These are phyloP conservation scores for Fragilaria radians DNA, from an alignment of 108 stramenopile genomes.

Conservation along the genomic window DNA sequence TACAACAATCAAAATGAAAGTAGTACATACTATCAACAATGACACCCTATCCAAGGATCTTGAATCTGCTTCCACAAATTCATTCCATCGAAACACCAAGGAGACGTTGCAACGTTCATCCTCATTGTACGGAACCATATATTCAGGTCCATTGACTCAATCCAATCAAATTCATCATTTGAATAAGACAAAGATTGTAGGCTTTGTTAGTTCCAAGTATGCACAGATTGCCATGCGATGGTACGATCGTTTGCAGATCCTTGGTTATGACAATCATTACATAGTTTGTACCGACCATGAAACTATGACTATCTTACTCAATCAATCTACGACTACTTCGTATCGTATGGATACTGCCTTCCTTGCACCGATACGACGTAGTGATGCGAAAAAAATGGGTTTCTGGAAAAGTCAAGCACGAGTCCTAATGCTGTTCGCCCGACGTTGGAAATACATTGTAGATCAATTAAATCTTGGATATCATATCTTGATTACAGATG, in stretches of 20 bases:
- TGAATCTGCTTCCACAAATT: too few relatives aligned
- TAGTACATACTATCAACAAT: too few relatives aligned
- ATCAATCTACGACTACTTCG: conserved; percentile 8
- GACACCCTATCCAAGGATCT: too few relatives aligned
- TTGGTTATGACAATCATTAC: conserved; percentile 21
- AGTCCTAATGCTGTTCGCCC: conserved; percentile 15
- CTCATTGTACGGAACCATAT: too few relatives aligned
- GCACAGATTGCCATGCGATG: conserved; percentile 24
- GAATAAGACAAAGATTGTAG: conserved; percentile 27
- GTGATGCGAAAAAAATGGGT: not conserved
- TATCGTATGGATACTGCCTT: conserved; percentile 2
- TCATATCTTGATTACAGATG: conserved; percentile 37
- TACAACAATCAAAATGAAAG: too few relatives aligned
- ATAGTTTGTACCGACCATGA: conserved; percentile 14
- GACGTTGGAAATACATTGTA: conserved; percentile 27
- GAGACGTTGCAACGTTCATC: too few relatives aligned
- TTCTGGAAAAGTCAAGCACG: too few relatives aligned
- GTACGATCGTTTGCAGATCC: conserved; percentile 26
- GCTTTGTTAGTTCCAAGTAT: conserved; percentile 30
- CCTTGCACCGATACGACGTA: not conserved
- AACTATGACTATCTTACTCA: conserved; percentile 3
- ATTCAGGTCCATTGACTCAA: too few relatives aligned
- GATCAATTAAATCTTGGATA: conserved; percentile 24
- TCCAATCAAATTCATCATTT: too few relatives aligned
- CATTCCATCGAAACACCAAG: too few relatives aligned